phyloP scores from a whole-genome alignment of 2,329 filamentous ascomycete genomes.

The Trichoderma sp. region DNA sequence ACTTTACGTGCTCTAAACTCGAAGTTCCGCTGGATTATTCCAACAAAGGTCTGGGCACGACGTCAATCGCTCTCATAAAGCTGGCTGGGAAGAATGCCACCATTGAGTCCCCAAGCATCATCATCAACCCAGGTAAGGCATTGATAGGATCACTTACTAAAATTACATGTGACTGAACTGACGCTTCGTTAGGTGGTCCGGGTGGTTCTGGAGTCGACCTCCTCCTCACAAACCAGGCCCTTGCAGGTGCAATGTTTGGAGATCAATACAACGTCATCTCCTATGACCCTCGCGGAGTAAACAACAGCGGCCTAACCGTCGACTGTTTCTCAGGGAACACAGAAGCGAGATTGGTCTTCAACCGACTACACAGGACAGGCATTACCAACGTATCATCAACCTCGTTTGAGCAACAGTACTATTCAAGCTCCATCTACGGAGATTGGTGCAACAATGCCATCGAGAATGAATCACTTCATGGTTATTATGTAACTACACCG shows the following conservation, averaged over 20 bases:
- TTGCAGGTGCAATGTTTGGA: background rate
- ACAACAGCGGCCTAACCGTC: background rate
- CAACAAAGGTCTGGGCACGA: background rate
- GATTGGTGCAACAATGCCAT: background rate
- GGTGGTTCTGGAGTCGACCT: constrained; percentile 7
- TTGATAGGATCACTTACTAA: background rate
- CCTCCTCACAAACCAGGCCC: background rate
- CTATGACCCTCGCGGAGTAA: background rate
- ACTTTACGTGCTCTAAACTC: background rate
- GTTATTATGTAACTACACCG: background rate
- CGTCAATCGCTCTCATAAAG: constrained; percentile 1
- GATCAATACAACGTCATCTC: constrained; percentile 3
- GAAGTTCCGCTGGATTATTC: background rate
- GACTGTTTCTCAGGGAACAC: background rate
- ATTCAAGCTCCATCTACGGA: constrained; percentile 5
- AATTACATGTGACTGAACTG: background rate
- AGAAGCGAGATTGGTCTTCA: background rate
- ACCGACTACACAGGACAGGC: background rate
- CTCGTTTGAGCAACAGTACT: background rate
- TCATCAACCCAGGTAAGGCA: background rate
- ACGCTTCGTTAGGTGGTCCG: background rate
- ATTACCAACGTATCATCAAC: background rate
- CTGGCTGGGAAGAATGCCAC: background rate
- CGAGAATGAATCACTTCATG: background rate
- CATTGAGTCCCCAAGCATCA: background rate